Evolutionary conservation across 2,329 filamentous ascomycete genomes (phyloP).

Genomic region (Nemania abortiva): DNA sequence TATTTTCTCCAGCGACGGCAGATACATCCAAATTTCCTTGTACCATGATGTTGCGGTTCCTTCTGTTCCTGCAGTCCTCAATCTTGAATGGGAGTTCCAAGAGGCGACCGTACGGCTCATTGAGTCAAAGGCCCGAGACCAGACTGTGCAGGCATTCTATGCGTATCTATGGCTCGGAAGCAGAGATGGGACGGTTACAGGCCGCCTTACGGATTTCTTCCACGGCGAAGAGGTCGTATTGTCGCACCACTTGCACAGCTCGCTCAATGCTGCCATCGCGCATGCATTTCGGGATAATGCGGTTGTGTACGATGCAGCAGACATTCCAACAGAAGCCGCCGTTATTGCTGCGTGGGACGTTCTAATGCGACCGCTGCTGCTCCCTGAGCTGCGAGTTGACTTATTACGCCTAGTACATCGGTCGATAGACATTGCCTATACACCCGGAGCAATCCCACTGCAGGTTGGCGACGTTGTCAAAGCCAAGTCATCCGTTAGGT

Average conservation of each 20-base stretch:
- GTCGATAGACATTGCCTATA: slow-evolving; percentile 91
- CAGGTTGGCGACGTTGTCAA: slow-evolving; percentile 72
- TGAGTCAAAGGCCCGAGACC: slow-evolving; percentile 27
- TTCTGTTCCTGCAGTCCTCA: slow-evolving; percentile 18
- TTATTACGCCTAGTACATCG: slow-evolving; percentile 95
- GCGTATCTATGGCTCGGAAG: slow-evolving; percentile 32
- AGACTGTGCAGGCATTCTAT: slow-evolving; percentile 32
- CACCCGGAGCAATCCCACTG: neutral
- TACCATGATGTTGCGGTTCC: slow-evolving; percentile 7
- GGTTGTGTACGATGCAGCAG: slow-evolving; percentile 85
- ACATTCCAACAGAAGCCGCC: slow-evolving; percentile 90
- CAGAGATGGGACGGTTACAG: neutral
- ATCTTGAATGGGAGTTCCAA: slow-evolving; percentile 32
- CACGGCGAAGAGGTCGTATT: slow-evolving; percentile 23
- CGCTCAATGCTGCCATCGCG: slow-evolving; percentile 64
- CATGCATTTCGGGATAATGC: slow-evolving; percentile 51
- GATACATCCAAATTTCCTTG: slow-evolving; percentile 4
- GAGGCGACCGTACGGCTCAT: slow-evolving; percentile 24
- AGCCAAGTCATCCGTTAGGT: slow-evolving; percentile 93
- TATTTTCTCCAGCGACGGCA: slow-evolving; percentile 1
- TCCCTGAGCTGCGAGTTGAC: slow-evolving; percentile 93
- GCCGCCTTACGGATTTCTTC: slow-evolving; percentile 30
- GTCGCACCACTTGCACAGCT: slow-evolving; percentile 62
- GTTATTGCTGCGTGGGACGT: slow-evolving; percentile 98
- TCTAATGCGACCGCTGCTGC: slow-evolving; percentile 99